Percentiles rank a stretch among this genome's conserved stretches.
These are phyloP conservation scores for Lonicera japonica DNA, from an alignment of 129 eudicot genomes.

Conservation along the genomic window DNA sequence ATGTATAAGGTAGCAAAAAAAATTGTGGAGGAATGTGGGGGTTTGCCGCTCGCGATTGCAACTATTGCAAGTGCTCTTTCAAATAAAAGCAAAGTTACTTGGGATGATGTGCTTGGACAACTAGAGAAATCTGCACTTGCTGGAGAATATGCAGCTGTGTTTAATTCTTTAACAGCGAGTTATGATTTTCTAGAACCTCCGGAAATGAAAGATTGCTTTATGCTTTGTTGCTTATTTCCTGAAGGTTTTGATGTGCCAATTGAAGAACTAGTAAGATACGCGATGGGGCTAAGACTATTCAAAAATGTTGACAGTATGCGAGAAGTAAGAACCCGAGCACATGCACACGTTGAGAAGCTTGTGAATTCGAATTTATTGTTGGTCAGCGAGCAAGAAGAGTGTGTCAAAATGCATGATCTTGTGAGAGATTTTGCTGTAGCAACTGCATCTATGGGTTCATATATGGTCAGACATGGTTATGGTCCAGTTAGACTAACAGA, in stretches of 20 bases:
- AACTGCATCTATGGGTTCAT: neutral
- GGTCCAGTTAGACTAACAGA: neutral
- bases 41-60: too few relatives aligned
- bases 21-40: too few relatives aligned
- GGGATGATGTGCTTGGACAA: too few relatives aligned
- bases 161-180: too few relatives aligned
- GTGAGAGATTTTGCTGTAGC: neutral
- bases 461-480: neutral
- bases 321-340: neutral
- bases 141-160: too few relatives aligned
- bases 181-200: too few relatives aligned
- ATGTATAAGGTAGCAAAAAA: too few relatives aligned
- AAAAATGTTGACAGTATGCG: neutral
- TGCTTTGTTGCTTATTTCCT: neutral
- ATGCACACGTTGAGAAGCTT: neutral
- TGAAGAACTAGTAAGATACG: neutral
- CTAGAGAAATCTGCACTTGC: too few relatives aligned
- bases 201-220: too few relatives aligned
- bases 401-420: neutral
- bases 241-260: neutral
- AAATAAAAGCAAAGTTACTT: too few relatives aligned
- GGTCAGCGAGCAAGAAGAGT: neutral
- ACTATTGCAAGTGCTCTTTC: too few relatives aligned
- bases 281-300: neutral
- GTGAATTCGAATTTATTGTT: neutral